A percentile compares a stretch with the other conserved stretches of the same genome.
Evolutionary conservation across 306 rosid species (phyloP).

Genomic region (Hippophae gyantsensis): DNA sequence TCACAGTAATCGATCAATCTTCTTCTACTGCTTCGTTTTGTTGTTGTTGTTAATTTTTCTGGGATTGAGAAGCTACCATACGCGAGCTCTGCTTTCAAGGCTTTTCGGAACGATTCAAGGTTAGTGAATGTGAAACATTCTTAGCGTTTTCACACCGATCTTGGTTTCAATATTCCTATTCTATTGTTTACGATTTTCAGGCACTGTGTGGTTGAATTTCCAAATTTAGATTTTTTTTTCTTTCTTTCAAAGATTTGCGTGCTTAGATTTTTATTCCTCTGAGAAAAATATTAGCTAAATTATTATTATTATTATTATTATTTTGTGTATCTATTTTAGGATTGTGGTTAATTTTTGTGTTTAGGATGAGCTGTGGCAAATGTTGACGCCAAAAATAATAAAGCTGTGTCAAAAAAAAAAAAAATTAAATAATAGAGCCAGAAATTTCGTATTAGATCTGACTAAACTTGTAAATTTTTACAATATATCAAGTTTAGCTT

Average conservation of each 20-base stretch:
- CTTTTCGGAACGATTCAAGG: slow-evolving; percentile 28
- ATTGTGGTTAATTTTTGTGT: neutral
- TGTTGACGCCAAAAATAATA: neutral
- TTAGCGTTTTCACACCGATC: neutral
- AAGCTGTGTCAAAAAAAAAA: neutral
- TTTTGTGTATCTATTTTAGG: no score
- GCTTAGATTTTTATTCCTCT: neutral
- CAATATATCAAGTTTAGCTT: neutral
- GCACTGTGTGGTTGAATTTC: neutral
- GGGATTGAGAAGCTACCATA: slow-evolving; percentile 30
- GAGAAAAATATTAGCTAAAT: no score
- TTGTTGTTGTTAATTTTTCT: neutral
- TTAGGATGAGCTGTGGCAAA: neutral
- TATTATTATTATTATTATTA: no score
- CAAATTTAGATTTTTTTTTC: neutral
- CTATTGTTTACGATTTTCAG: no score
- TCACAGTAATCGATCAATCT: slow-evolving; percentile 14
- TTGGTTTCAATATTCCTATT: neutral
- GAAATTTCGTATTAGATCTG: slow-evolving; percentile 13
- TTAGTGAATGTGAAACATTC: slow-evolving; percentile 5
- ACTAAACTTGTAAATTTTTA: neutral
- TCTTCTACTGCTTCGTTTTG: neutral
- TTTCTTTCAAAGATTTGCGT: neutral
- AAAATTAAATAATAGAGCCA: neutral
- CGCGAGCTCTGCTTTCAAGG: slow-evolving; percentile 25